Evolutionary conservation across 306 rosid species (phyloP).

Genomic region (Mucuna pruriens): DNA sequence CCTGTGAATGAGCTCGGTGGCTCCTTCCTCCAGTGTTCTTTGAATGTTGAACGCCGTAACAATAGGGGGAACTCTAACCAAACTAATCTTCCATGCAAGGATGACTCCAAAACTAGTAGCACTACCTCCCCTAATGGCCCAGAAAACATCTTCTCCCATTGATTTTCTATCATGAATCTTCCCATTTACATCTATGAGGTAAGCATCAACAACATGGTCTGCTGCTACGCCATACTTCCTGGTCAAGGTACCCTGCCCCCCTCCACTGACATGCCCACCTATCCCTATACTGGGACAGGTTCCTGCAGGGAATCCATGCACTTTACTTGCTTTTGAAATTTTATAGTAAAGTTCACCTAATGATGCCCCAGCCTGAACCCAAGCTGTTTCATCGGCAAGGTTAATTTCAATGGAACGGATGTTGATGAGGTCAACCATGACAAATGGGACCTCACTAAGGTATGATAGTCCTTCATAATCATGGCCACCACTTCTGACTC

Average conservation of each 20-base stretch:
- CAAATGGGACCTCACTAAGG: constrained; percentile 40
- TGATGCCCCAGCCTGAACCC: constrained; percentile 66
- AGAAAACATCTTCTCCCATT: constrained; percentile 67
- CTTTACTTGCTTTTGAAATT: constrained; percentile 44
- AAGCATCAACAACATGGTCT: constrained; percentile 66
- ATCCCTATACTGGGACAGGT: constrained; percentile 57
- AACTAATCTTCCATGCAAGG: constrained; percentile 58
- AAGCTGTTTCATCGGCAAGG: constrained; percentile 55
- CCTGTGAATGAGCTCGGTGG: constrained; percentile 33
- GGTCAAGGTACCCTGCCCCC: constrained; percentile 49
- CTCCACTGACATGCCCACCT: constrained; percentile 69
- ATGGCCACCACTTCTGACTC: constrained; percentile 63
- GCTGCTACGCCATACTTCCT: constrained; percentile 65
- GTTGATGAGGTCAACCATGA: constrained; percentile 52
- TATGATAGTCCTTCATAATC: constrained; percentile 65
- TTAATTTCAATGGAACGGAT: constrained; percentile 38
- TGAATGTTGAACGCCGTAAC: constrained; percentile 51
- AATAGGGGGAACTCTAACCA: constrained; percentile 48
- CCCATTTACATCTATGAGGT: constrained; percentile 49
- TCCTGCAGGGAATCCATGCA: constrained; percentile 61
- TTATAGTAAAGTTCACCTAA: constrained; percentile 61
- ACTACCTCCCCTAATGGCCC: constrained; percentile 78
- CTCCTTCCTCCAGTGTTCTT: constrained; percentile 48
- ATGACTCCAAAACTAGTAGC: constrained; percentile 64
- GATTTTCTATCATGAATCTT: constrained; percentile 48